These are phyloP conservation scores for Endotrypanum monterogeii DNA, from an alignment of 208 protist genomes.

Conservation along the genomic window DNA sequence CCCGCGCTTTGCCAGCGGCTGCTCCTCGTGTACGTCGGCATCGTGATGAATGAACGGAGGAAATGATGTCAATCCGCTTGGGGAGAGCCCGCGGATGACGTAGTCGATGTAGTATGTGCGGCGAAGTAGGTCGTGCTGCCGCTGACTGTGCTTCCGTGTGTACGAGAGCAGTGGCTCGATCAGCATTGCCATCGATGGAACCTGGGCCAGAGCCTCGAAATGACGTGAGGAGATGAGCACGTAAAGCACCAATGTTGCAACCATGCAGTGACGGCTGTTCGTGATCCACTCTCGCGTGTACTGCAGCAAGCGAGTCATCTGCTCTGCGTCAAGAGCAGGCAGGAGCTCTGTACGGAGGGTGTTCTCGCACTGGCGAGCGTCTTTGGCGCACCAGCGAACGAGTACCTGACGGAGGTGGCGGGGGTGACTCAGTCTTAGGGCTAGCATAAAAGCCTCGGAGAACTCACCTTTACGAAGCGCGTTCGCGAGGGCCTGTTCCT, in stretches of 20 bases:
- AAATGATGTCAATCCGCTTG: constrained; percentile 59
- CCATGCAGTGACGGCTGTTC: constrained; percentile 81
- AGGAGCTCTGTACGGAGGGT: constrained; percentile 61
- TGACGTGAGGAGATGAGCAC: constrained; percentile 64
- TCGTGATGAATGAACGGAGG: constrained; percentile 54
- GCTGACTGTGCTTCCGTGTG: constrained; percentile 82
- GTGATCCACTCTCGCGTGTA: constrained; percentile 93
- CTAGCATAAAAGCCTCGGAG: constrained; percentile 77
- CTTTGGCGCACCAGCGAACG: constrained; percentile 66
- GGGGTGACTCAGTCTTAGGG: constrained; percentile 85
- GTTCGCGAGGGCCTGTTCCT: constrained; percentile 89
- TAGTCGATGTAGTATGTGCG: constrained; percentile 93
- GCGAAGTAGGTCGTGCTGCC: constrained; percentile 76
- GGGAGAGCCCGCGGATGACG: constrained; percentile 61
- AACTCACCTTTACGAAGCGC: constrained; percentile 79
- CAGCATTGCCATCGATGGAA: constrained; percentile 62
- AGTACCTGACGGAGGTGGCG: constrained; percentile 88
- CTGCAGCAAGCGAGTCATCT: constrained; percentile 78
- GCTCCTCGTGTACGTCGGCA: not conserved
- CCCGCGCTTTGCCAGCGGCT: constrained; percentile 27
- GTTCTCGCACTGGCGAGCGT: constrained; percentile 59
- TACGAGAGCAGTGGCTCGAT: constrained; percentile 89
- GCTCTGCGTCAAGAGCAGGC: constrained; percentile 52
- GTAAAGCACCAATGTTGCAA: constrained; percentile 78
- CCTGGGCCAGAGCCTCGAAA: constrained; percentile 56